A percentile compares a stretch with the other conserved stretches of the same genome.
These are phyloP conservation scores for Camelina laxa DNA, from an alignment of 345 rosid species.

Conservation along the genomic window DNA sequence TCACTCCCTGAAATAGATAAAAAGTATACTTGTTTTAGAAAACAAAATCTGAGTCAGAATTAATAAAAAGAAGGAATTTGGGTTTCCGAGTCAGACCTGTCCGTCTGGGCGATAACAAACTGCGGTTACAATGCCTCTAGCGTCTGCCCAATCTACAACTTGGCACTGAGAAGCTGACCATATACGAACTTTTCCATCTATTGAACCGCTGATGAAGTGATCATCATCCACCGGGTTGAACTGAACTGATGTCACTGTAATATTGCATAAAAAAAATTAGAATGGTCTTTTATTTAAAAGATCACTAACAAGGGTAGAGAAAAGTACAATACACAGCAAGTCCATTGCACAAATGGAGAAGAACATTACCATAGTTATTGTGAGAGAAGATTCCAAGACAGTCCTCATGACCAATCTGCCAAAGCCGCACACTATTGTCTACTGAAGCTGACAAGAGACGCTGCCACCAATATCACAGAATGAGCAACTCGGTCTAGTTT, in stretches of 20 bases:
- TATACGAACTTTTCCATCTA: slow-evolving; percentile 87
- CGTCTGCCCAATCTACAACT: slow-evolving; percentile 84
- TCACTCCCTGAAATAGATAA: slow-evolving; percentile 48
- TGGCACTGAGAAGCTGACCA: slow-evolving; percentile 69
- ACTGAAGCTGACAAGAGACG: slow-evolving; percentile 74
- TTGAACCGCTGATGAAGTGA: slow-evolving; percentile 81
- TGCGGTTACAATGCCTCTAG: slow-evolving; percentile 74
- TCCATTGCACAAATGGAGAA: slow-evolving; percentile 6
- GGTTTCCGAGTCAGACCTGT: slow-evolving; percentile 53
- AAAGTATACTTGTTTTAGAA: slow-evolving; percentile 1
- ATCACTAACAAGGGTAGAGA: slow-evolving; percentile 1
- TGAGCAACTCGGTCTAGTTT: slow-evolving; percentile 51
- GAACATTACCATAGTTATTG: slow-evolving; percentile 70
- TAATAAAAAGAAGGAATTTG: neutral
- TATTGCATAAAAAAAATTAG: neutral
- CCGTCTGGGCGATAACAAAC: slow-evolving; percentile 90
- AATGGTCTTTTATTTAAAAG: neutral
- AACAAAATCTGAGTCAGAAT: neutral
- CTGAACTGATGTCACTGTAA: slow-evolving; percentile 82
- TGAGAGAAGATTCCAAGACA: slow-evolving; percentile 72
- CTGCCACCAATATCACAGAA: slow-evolving; percentile 60
- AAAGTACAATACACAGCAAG: slow-evolving; percentile 4
- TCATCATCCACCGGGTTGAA: slow-evolving; percentile 80
- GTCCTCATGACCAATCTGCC: slow-evolving; percentile 66
- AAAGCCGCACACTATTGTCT: slow-evolving; percentile 79